Percentiles rank a stretch among this genome's conserved stretches.
Evolutionary conservation across 176 grass and related monocot species (phyloP).

Genomic region (Olyra latifolia): DNA sequence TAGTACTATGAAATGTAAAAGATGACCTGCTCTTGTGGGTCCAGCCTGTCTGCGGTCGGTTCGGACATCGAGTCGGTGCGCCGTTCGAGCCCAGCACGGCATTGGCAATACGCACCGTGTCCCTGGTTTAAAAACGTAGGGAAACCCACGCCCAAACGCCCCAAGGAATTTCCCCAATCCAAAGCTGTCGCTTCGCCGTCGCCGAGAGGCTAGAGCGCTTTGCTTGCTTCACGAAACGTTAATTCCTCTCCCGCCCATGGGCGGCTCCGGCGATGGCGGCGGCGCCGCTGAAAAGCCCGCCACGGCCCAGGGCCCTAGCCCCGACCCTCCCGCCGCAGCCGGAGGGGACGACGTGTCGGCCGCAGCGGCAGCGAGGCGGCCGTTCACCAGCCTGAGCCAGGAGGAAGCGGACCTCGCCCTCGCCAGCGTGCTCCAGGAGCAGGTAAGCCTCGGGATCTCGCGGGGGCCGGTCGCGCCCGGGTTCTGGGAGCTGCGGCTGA

Average conservation of each 20-base stretch:
- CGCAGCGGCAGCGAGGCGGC: slow-evolving; percentile 38
- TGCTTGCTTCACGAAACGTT: not conserved
- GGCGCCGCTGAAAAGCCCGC: slow-evolving; percentile 42
- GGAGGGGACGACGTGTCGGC: slow-evolving; percentile 4
- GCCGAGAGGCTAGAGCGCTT: too few relatives aligned
- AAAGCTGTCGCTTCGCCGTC: too few relatives aligned
- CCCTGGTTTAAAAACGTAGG: too few relatives aligned
- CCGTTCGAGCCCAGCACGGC: too few relatives aligned
- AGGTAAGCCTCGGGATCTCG: slow-evolving; percentile 43
- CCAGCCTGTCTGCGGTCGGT: too few relatives aligned
- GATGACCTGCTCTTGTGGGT: too few relatives aligned
- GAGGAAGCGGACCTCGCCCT: slow-evolving; percentile 97
- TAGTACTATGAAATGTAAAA: too few relatives aligned
- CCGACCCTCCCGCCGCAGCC: slow-evolving; percentile 2
- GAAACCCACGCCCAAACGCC: too few relatives aligned
- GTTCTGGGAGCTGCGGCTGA: not conserved
- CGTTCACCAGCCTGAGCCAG: slow-evolving; percentile 94
- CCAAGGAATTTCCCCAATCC: too few relatives aligned
- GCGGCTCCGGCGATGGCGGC: slow-evolving; percentile 49
- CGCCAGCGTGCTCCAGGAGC: slow-evolving; percentile 89
- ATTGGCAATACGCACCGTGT: too few relatives aligned
- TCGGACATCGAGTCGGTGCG: too few relatives aligned
- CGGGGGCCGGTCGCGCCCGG: not conserved
- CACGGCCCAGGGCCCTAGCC: slow-evolving; percentile 38
- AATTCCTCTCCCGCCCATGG: slow-evolving; percentile 51